Base-by-base conservation (phyloP, 1,284 basidiomycete genomes). In the Apiotrichum sp. region DNA sequence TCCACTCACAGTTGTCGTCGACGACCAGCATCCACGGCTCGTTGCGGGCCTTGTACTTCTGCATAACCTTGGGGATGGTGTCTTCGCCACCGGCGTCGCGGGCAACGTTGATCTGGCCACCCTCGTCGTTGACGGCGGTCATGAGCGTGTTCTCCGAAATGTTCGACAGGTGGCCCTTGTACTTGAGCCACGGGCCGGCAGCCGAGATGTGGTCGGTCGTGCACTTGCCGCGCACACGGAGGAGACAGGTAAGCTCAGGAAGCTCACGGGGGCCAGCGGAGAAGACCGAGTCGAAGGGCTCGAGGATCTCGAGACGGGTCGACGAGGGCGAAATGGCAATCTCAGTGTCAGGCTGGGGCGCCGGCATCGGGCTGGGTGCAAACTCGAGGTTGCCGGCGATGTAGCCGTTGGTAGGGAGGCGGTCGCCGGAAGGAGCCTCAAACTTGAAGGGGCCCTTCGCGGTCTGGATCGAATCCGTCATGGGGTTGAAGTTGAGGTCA, bases 11-110 rank as follows among this genome's bases (percentile, higher is more conserved):
- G 72, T 93, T 93, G 11, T 93, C 89, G 72, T 98, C 96, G 1
- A 96, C 93, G 36, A 99, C 81, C 48, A 98, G 79, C 66, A 93
- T 88, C 93, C 95, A 98, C 0, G 91, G 88, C 75, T 93, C 86
- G 32, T 80, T 79, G 55, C 86, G 81, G 29, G 84, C 80, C 74
- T 89, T 91, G 73, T 93, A 86, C 39, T 84, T 84, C 78, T 97
- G 93, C 50, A 92, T 93, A 7, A 95, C 80, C 61, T 84, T 82
- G 10, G 93, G 93, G 62, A 98, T 93, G 2, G 90, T 91, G 65
- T 89, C 91, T 44, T 80, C 75, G 47, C 82, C 78, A 57, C 84
- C 79, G 31, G 72, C 67, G 70, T 97, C 92, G 56, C 89, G 84
- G 9, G 91, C 92, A 53, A 86, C 82, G 75, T 97, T 97, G 66